Base-by-base conservation (phyloP, 345 rosid species). In the Melaleuca alternifolia region DNA sequence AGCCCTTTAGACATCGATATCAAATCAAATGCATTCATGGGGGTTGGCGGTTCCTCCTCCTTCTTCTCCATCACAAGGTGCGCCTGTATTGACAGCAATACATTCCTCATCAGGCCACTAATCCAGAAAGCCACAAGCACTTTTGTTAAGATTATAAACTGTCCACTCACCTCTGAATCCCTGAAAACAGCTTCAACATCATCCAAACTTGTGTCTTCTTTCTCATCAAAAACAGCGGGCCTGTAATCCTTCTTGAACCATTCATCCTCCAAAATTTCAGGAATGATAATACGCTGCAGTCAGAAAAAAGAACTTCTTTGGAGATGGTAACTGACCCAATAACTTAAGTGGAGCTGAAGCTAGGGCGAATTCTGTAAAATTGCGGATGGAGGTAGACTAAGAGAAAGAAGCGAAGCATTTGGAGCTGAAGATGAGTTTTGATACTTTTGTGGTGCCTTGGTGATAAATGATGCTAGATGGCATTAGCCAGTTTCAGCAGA, bases 1-100 rank as follows among this genome's bases (percentile, higher is more conserved):
- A 97, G 93, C 76, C 98, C 99, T 54, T 92, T 94, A 15, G 99
- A 97, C 98, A 97, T 92, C n/a, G 98, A 94, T 86, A 97, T 97
- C 85, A 97, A 90, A 89, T 96, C 99, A 82, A 97, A 97, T 23
- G 99, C 99, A 85, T 96, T 96, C 93, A 97, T 94, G 5, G 97
- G 91, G 3, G 90, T 89, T 50, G 99, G 99, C 87, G 92, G 95
- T 81, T 93, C 97, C 89, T 97, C 97, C 89, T 97, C 96, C 90
- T 84, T 95, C 93, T 93, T 96, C 89, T 97, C 98, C 11, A 92
- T 96, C 82, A 97, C 99, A 89, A 90, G 99, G 93, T 95, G 92
- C 84, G 95, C 98, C 99, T 97, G 90, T 86, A 61, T 65, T 86
- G 87, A 83, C 54, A 81, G 54, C 84, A 84, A 71, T 11, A 37